Evolutionary conservation across 257 asterid species (phyloP).

Genomic region (Fraxinus cuspidata): DNA sequence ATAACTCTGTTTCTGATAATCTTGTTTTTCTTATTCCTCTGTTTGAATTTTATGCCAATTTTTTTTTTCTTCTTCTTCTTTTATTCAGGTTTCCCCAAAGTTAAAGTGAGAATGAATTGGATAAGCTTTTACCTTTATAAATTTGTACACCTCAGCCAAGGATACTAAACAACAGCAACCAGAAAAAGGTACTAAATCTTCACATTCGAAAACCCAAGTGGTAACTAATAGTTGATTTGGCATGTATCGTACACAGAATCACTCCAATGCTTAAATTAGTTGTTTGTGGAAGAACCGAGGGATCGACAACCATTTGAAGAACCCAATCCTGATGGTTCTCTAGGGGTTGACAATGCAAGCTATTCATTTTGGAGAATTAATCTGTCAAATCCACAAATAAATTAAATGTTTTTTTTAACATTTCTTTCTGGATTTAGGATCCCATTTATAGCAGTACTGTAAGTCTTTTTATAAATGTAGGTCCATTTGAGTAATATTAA

Average conservation of each 20-base stretch:
- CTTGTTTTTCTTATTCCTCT: constrained; percentile 17
- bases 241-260: not conserved
- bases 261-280: constrained; percentile 2
- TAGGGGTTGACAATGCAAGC: constrained; percentile 29
- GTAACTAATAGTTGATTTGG: not conserved
- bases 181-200: not conserved
- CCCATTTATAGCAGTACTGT: not conserved
- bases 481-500: constrained; percentile 25
- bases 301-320: not conserved
- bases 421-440: not conserved
- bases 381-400: constrained; percentile 17
- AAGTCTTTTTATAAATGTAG: not conserved
- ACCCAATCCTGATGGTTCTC: not conserved
- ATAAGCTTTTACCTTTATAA: constrained; percentile 43
- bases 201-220: not conserved
- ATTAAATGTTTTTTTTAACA: constrained; percentile 6
- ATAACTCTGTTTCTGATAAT: not conserved
- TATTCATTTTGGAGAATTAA: constrained; percentile 24
- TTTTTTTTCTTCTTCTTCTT: no score
- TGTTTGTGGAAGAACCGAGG: not conserved
- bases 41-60: constrained; percentile 9
- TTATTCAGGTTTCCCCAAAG: constrained; percentile 17
- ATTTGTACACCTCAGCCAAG: constrained; percentile 54
- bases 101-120: constrained; percentile 37
- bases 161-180: constrained; percentile 34